Evolutionary conservation across 768 basidiomycete species (phyloP).

Genomic region (Trametes cubensis): DNA sequence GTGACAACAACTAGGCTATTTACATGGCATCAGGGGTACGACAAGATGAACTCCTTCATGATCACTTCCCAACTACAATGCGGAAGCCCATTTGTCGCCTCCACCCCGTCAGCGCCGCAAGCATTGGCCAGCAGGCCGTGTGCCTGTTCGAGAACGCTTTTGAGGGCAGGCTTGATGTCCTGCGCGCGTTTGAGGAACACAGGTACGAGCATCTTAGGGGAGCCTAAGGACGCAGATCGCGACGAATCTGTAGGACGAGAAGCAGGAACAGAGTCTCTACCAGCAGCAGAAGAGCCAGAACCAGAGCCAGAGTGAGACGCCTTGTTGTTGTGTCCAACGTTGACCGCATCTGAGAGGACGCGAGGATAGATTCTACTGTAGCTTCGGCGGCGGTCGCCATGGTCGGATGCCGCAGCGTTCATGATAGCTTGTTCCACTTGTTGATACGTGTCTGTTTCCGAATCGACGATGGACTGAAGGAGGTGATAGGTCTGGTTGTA

Average conservation of each 20-base stretch:
- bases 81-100: slow-evolving; percentile 42
- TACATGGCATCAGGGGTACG: slow-evolving; percentile 52
- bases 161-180: slow-evolving; percentile 31
- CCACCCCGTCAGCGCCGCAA: slow-evolving; percentile 46
- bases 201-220: slow-evolving; percentile 18
- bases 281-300: slow-evolving; percentile 12
- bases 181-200: slow-evolving; percentile 26
- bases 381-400: slow-evolving; percentile 17
- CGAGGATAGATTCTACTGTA: slow-evolving; percentile 21
- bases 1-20: not conserved
- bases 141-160: slow-evolving; percentile 39
- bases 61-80: slow-evolving; percentile 60
- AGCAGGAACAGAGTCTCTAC: not conserved
- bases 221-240: not conserved
- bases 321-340: slow-evolving; percentile 12
- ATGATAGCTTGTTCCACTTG: slow-evolving; percentile 47
- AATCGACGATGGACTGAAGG: slow-evolving; percentile 39
- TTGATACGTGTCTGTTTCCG: slow-evolving; percentile 45
- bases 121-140: slow-evolving; percentile 36
- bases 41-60: slow-evolving; percentile 66
- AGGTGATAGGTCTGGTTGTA: slow-evolving; percentile 45
- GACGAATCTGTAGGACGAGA: not conserved
- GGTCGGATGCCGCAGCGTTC: slow-evolving; percentile 35
- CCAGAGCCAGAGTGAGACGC: slow-evolving; percentile 5
- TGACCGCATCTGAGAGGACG: slow-evolving; percentile 3